phyloP scores from a whole-genome alignment of 768 basidiomycete species.

The Paxillus ammoniavirescens region DNA sequence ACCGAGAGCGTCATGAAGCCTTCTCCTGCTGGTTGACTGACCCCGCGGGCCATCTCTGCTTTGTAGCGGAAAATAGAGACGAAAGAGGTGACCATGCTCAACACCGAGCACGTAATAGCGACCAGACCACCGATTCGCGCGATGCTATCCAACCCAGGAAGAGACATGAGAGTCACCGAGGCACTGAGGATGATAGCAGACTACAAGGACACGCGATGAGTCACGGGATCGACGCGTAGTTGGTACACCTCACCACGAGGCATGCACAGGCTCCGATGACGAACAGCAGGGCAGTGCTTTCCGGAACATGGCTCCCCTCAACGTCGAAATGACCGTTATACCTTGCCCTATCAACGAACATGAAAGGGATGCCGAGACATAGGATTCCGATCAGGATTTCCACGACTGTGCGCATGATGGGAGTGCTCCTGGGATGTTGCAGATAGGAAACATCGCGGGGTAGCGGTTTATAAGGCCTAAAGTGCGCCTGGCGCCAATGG shows the following conservation, averaged over 20 bases:
- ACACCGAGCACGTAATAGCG: conserved; percentile 64
- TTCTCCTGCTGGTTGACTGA: conserved; percentile 45
- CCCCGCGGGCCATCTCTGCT: conserved; percentile 55
- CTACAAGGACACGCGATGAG: conserved; percentile 36
- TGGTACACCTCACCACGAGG: conserved; percentile 49
- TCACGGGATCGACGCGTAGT: conserved; percentile 1
- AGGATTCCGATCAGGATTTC: conserved; percentile 62
- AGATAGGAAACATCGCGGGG: conserved; percentile 48
- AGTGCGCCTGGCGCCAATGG: conserved; percentile 69
- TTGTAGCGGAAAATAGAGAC: conserved; percentile 71
- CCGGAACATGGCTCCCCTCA: conserved; percentile 48
- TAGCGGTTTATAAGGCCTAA: conserved; percentile 66
- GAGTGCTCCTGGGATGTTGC: conserved; percentile 26
- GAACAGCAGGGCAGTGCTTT: conserved; percentile 55
- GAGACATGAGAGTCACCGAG: conserved; percentile 76
- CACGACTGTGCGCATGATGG: conserved; percentile 48
- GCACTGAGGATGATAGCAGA: conserved; percentile 80
- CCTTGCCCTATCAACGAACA: conserved; percentile 57
- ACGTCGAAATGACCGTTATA: conserved; percentile 53
- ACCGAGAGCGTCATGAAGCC: conserved; percentile 57
- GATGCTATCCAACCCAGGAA: conserved; percentile 68
- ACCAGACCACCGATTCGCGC: conserved; percentile 65
- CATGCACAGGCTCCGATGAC: conserved; percentile 65
- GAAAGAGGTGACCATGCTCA: conserved; percentile 67
- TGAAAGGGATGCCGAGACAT: conserved; percentile 77